These are phyloP conservation scores for Malassezia yamatoensis DNA, from an alignment of 1,284 basidiomycete genomes.

Conservation along the genomic window DNA sequence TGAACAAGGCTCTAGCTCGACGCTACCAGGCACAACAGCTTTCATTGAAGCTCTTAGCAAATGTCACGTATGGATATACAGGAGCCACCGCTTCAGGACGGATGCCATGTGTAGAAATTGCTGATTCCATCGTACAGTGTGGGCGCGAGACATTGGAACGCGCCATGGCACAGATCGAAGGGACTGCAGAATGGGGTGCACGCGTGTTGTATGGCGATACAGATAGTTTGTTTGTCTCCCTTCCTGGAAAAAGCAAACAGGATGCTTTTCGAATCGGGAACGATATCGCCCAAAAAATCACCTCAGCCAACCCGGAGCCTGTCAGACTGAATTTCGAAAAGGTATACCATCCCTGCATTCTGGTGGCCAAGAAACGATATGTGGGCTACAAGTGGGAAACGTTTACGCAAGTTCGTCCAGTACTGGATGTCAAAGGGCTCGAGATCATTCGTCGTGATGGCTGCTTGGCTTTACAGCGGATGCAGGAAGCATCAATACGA, in stretches of 20 bases:
- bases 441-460: constrained; percentile 83
- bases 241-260: constrained; percentile 78
- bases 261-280: constrained; percentile 85
- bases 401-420: constrained; percentile 65
- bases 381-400: constrained; percentile 90
- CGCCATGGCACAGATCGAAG: constrained; percentile 68
- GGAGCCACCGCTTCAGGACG: constrained; percentile 83
- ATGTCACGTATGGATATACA: constrained; percentile 71
- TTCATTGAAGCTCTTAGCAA: constrained; percentile 43
- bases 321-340: constrained; percentile 97
- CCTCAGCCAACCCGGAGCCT: constrained; percentile 74
- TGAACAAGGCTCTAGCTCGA: constrained; percentile 56
- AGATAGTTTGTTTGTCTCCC: constrained; percentile 82
- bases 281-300: constrained; percentile 79
- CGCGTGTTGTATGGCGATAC: constrained; percentile 97
- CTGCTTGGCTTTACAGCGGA: constrained; percentile 38
- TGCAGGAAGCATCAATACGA: constrained; percentile 42
- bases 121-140: constrained; percentile 92
- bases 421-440: constrained; percentile 93
- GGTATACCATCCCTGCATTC: constrained; percentile 84
- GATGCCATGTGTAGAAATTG: constrained; percentile 97
- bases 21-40: constrained; percentile 41
- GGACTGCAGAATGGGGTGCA: constrained; percentile 72
- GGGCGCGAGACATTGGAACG: constrained; percentile 91
- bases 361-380: constrained; percentile 93